Base-by-base conservation (phyloP, 2,329 filamentous ascomycete genomes). In the Pestalotiopsis sp. region DNA sequence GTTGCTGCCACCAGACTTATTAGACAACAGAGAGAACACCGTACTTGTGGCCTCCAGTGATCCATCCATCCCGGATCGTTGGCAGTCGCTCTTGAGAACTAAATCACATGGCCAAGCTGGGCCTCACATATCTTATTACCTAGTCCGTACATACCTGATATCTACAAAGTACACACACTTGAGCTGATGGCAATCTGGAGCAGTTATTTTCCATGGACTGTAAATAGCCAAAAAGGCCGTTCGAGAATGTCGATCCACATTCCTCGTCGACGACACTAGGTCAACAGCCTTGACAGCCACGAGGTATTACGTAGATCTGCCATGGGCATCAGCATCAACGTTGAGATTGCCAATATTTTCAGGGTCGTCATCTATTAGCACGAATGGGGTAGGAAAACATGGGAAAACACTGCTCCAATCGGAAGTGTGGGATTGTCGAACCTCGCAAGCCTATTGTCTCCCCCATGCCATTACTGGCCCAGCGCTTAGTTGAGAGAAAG, bases 371-470 rank as follows among this genome's bases (percentile, higher is more conserved):
- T 39, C 38, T 52, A 52, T 52, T 62, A 17, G 59, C 59, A 62
- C 59, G 31, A 62, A 62, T 39, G 31, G 27, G 59, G 59, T 36
- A 62, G 59, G 59, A 62, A 59, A 20, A 62, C 27, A 59, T 59
- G 12, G 25, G 17, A 59, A 59, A 59, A 12, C 23, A 59, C 20
- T 59, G 27, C n/a, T 39, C 59, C 59, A 62, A 62, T 62, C 59
- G 59, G 59, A 62, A 39, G 59, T 17, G 25, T 20, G n/a, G 59
- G 9, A 62, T 62, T 62, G 14, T 36, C 36, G 59, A 62, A 62
- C 27, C 59, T 20, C 27, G 36, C 25, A 38, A 20, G 25, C 27
- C 36, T 36, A 62, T 27, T 39, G 23, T 23, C 23, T 17, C 14
- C 56, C 56, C 56, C 56, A 58, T n/a, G 56, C 59, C 31, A 31